These are phyloP conservation scores for Chenopodium album DNA, from an alignment of 148 eudicot genomes.

Conservation along the genomic window DNA sequence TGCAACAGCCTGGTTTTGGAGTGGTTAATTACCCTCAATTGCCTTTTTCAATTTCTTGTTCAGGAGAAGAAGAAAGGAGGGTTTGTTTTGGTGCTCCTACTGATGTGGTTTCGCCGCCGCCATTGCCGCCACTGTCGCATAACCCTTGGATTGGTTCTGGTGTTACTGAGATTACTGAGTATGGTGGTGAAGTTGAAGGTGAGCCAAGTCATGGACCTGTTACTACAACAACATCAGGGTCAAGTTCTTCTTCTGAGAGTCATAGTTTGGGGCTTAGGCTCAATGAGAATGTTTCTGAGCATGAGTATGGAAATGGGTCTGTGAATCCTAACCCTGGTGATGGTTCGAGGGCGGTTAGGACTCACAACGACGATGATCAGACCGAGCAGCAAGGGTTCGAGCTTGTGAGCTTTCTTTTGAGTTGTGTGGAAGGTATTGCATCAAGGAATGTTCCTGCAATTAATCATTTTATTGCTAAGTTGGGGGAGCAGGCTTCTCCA, in stretches of 20 bases:
- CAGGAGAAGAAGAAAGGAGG: conserved; percentile 65
- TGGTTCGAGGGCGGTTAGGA: conserved; percentile 32
- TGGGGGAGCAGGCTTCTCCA: conserved; percentile 88
- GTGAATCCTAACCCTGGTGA: conserved; percentile 43
- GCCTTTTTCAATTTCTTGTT: conserved; percentile 61
- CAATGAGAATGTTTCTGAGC: conserved; percentile 36
- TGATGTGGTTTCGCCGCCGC: conserved; percentile 44
- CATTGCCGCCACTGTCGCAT: conserved; percentile 46
- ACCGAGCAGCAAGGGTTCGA: conserved; percentile 63
- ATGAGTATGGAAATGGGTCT: conserved; percentile 67
- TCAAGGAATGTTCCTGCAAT: conserved; percentile 54
- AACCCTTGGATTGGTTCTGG: conserved; percentile 61
- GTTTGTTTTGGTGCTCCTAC: conserved; percentile 50
- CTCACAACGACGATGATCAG: conserved; percentile 31
- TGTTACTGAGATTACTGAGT: conserved; percentile 46
- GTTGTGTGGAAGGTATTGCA: conserved; percentile 67
- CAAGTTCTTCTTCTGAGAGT: conserved; percentile 72
- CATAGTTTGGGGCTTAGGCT: conserved; percentile 47
- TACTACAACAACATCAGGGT: conserved; percentile 43
- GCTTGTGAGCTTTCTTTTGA: conserved; percentile 63
- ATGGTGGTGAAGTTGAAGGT: conserved; percentile 54
- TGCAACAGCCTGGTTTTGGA: conserved; percentile 50
- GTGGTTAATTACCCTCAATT: conserved; percentile 38
- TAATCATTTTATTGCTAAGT: conserved; percentile 55
- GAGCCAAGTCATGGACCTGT: conserved; percentile 41